Percentiles rank a stretch among this genome's conserved stretches.
phyloP scores from a whole-genome alignment of 352 stramenopile genomes.

The Phytophthora capsici region DNA sequence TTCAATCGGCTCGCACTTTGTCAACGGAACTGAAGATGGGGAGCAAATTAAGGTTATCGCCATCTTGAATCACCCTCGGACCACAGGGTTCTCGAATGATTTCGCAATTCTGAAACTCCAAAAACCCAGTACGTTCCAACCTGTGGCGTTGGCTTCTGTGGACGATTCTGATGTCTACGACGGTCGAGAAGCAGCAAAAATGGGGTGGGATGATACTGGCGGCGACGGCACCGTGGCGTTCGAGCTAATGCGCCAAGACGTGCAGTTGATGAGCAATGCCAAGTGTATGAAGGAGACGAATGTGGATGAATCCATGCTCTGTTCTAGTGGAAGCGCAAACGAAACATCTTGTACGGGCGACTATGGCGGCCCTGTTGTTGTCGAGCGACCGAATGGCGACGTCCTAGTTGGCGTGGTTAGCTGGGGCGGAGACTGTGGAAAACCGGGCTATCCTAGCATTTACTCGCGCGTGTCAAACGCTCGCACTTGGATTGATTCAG shows the following conservation, averaged over 20 bases:
- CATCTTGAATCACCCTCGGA: constrained; percentile 15
- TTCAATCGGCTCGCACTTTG: constrained; percentile 27
- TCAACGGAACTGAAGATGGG: constrained; percentile 20
- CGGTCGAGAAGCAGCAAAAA: constrained; percentile 26
- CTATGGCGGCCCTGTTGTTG: constrained; percentile 55
- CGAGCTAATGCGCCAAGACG: constrained; percentile 40
- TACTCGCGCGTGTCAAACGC: constrained; percentile 51
- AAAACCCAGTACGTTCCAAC: constrained; percentile 2
- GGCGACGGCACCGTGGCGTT: constrained; percentile 13
- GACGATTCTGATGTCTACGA: constrained; percentile 35
- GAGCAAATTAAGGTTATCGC: constrained; percentile 27
- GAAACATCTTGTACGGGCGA: constrained; percentile 54
- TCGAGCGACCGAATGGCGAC: constrained; percentile 32
- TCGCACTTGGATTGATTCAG: constrained; percentile 42
- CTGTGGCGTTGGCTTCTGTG: not conserved
- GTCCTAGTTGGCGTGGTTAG: constrained; percentile 49
- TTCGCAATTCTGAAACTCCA: not conserved
- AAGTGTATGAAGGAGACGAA: constrained; percentile 36
- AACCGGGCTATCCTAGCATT: constrained; percentile 45
- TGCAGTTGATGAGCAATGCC: constrained; percentile 44
- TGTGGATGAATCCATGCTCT: constrained; percentile 50
- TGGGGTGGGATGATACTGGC: constrained; percentile 39
- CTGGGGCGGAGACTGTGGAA: constrained; percentile 52
- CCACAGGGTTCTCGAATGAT: not conserved
- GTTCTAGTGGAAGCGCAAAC: constrained; percentile 32